Evolutionary conservation across 768 basidiomycete species (phyloP).

Genomic region (Cyclocybe cylindracea): DNA sequence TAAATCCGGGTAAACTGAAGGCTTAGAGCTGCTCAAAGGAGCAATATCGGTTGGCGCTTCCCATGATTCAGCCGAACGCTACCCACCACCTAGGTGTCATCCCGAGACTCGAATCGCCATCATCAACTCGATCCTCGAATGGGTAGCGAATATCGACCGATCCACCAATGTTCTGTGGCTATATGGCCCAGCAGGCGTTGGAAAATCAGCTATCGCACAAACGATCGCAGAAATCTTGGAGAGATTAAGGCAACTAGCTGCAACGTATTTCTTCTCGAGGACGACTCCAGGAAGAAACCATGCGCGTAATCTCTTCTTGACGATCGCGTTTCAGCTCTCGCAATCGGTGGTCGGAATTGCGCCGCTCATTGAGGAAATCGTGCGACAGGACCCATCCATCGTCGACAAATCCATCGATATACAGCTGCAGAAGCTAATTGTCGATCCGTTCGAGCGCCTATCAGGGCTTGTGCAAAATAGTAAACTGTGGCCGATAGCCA

Average conservation of each 20-base stretch:
- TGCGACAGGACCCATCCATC: background rate
- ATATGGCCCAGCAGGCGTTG: conserved; percentile 2
- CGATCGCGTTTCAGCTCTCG: conserved; percentile 1
- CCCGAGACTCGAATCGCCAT: background rate
- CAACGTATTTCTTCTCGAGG: conserved; percentile 1
- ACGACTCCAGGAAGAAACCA: background rate
- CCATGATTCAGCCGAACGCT: conserved; percentile 1
- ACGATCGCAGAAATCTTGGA: conserved; percentile 1
- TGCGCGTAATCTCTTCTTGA: background rate
- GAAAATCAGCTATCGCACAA: conserved; percentile 2
- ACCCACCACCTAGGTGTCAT: conserved; percentile 2
- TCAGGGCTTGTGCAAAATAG: background rate
- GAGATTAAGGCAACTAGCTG: background rate
- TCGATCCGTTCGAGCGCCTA: background rate
- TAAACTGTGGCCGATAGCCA: background rate
- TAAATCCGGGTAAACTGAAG: no score
- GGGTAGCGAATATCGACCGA: background rate
- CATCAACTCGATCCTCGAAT: background rate
- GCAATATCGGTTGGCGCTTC: background rate
- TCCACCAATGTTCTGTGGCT: background rate
- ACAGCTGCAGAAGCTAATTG: background rate
- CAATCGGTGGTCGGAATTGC: background rate
- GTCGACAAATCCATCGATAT: background rate
- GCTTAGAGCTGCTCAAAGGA: background rate
- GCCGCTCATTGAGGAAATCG: background rate